Conservation (phyloP, 139 green algal species). For the Nannochloris sp. region DNA sequence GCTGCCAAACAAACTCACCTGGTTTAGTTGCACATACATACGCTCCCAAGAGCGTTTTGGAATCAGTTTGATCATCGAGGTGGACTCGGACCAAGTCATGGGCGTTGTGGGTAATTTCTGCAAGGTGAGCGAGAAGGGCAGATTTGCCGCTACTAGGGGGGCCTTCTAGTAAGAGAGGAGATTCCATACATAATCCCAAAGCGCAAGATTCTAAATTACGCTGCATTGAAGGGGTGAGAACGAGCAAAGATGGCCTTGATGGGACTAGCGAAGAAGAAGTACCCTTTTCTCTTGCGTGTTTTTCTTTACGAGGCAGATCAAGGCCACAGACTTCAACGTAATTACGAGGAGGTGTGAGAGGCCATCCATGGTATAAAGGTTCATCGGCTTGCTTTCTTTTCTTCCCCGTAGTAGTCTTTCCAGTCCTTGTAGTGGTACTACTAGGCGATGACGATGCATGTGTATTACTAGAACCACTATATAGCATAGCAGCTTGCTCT, state of each 20-base stretch:
- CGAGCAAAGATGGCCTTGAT: slow-evolving; percentile 1
- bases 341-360: slow-evolving; percentile 1
- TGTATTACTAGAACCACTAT: neutral
- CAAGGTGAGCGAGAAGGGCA: slow-evolving; percentile 68
- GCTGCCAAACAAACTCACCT: slow-evolving; percentile 94
- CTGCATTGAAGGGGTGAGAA: slow-evolving; percentile 37
- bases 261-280: neutral
- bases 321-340: slow-evolving; percentile 48
- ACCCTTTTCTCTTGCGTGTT: too few species aligned
- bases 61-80: slow-evolving; percentile 94
- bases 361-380: neutral
- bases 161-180: slow-evolving; percentile 82
- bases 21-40: slow-evolving; percentile 86
- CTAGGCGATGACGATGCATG: neutral
- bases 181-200: slow-evolving; percentile 65
- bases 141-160: slow-evolving; percentile 85
- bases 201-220: slow-evolving; percentile 55
- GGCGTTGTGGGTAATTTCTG: slow-evolving; percentile 62
- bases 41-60: slow-evolving; percentile 86
- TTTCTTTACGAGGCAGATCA: slow-evolving; percentile 24
- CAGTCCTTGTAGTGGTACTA: too few species aligned
- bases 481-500: slow-evolving; percentile 30
- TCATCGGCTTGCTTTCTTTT: too few species aligned
- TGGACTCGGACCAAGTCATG: slow-evolving; percentile 68
- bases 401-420: too few species aligned